A percentile compares a stretch with the other conserved stretches of the same genome.
These are phyloP conservation scores for Lasiodiplodia citricola DNA, from an alignment of 2,329 filamentous ascomycete species.

Conservation along the genomic window DNA sequence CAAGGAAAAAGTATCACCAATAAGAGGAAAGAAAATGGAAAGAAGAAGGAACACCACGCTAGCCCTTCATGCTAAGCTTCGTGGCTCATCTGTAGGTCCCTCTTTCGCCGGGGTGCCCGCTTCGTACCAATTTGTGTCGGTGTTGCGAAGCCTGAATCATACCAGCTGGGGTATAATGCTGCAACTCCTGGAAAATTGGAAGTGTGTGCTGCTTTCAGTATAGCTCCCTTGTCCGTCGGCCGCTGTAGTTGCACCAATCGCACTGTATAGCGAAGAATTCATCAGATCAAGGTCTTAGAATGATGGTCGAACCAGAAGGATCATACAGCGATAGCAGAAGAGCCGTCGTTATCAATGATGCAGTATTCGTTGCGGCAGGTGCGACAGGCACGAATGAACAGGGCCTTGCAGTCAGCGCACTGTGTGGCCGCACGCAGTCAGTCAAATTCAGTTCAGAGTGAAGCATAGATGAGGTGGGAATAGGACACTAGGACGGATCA, in stretches of 20 bases:
- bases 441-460: background rate
- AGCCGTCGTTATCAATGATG: slow-evolving; percentile 81
- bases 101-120: background rate
- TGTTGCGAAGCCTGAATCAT: background rate
- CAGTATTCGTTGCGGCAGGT: slow-evolving; percentile 83
- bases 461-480: background rate
- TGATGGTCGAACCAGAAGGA: background rate
- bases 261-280: slow-evolving; percentile 34
- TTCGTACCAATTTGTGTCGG: background rate
- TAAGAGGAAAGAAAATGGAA: background rate
- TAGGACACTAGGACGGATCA: background rate
- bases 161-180: background rate
- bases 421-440: slow-evolving; percentile 42
- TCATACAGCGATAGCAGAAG: slow-evolving; percentile 63
- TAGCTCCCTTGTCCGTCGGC: slow-evolving; percentile 43
- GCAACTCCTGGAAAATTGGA: too few species aligned
- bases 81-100: background rate
- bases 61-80: slow-evolving; percentile 8
- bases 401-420: slow-evolving; percentile 76
- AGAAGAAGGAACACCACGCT: background rate
- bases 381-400: slow-evolving; percentile 73
- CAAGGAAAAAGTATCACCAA: background rate
- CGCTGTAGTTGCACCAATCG: slow-evolving; percentile 45
- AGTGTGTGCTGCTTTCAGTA: slow-evolving; percentile 32
- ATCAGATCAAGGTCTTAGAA: background rate